A percentile compares a stretch with the other conserved stretches of the same genome.
Conservation (phyloP, 2,329 filamentous ascomycete genomes). For the Didymosphaeria variabile region DNA sequence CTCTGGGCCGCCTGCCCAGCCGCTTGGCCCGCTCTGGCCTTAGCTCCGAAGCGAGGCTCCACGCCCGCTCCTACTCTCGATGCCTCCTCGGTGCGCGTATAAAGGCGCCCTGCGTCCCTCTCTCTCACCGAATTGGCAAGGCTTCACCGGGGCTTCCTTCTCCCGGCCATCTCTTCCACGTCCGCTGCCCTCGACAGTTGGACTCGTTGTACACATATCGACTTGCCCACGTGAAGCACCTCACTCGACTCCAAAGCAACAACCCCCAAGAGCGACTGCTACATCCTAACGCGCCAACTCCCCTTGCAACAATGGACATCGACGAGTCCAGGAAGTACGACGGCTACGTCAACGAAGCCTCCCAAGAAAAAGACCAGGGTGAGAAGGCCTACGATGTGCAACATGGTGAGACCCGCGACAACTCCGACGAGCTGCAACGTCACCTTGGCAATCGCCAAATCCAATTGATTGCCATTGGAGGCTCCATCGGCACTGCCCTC, state of each 20-base stretch:
- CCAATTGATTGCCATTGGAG: conserved; percentile 53
- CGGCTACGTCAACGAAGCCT: conserved; percentile 37
- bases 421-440: conserved; percentile 50
- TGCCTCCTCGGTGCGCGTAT: conserved; percentile 1
- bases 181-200: conserved; percentile 1
- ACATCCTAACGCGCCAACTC: conserved; percentile 24
- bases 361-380: conserved; percentile 9
- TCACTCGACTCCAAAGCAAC: conserved; percentile 22
- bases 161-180: conserved; percentile 5
- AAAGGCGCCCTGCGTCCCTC: conserved; percentile 2
- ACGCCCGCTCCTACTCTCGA: not conserved
- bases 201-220: conserved; percentile 1
- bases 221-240: not conserved
- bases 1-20: not conserved
- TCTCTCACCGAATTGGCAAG: conserved; percentile 2
- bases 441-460: conserved; percentile 53
- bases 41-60: not conserved
- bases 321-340: conserved; percentile 43
- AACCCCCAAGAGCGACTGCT: conserved; percentile 18
- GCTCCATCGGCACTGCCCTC: conserved; percentile 56
- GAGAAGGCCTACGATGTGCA: conserved; percentile 34
- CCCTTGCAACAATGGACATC: conserved; percentile 38
- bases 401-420: conserved; percentile 41
- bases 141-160: conserved; percentile 1
- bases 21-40: not conserved